A percentile compares a stretch with the other conserved stretches of the same genome.
Evolutionary conservation across 805 yeast genomes (phyloP).

Genomic region (Candida bentonensis): DNA sequence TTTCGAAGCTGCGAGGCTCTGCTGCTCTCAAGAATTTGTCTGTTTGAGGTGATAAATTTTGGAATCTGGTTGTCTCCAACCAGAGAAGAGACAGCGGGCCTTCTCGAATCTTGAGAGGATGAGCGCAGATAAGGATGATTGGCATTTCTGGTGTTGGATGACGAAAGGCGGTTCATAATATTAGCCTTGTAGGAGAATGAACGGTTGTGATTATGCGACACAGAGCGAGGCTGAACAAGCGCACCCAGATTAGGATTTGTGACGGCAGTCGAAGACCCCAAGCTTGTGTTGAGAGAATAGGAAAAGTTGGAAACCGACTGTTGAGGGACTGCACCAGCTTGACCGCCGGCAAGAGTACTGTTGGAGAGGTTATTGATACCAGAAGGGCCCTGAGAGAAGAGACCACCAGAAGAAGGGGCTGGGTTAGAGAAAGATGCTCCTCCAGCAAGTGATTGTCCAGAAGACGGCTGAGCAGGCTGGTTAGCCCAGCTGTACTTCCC

Average conservation of each 20-base stretch:
- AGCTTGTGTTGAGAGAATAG: not conserved
- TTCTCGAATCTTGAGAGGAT: not conserved
- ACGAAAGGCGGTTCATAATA: not conserved
- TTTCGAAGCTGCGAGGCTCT: not conserved
- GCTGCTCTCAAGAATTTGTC: conserved; percentile 1
- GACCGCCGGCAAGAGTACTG: too few relatives aligned
- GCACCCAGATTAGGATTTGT: not conserved
- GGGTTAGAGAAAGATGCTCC: not conserved
- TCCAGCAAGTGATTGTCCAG: not conserved
- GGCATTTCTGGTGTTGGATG: not conserved
- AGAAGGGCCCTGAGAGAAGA: not conserved
- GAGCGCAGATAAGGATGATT: not conserved
- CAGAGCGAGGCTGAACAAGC: not conserved
- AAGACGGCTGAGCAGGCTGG: not conserved
- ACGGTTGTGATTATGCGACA: not conserved
- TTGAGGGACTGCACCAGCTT: too few relatives aligned
- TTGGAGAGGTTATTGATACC: too few relatives aligned
- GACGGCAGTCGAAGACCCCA: not conserved
- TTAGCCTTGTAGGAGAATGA: not conserved
- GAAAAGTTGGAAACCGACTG: conserved; percentile 1
- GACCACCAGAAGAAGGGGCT: not conserved
- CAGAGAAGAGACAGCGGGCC: not conserved
- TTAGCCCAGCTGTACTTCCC: not conserved
- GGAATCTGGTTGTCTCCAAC: not conserved
- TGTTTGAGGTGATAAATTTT: not conserved